Base-by-base conservation (phyloP, 371 early-diverging fungal species). In the Mucor indicus region DNA sequence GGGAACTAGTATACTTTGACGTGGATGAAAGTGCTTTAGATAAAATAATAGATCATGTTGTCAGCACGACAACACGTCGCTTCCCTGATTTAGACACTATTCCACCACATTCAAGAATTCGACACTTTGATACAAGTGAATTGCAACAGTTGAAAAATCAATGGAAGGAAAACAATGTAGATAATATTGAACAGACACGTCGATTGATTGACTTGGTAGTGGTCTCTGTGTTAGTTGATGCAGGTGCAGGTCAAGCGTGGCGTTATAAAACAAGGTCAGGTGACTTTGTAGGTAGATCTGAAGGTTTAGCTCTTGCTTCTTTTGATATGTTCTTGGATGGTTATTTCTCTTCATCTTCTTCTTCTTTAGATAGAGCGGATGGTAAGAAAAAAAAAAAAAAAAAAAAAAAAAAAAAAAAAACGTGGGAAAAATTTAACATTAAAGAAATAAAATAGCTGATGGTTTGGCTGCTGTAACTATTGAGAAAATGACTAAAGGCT, bases 241-340 rank as follows among this genome's bases (percentile, higher is more conserved):
- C 96, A 8, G 96, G 96, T 0, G 96, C 96, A 1, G 96, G 96
- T 4, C 78, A 77, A 53, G 44, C 55, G 7, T 96, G 95, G 95
- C 69, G 58, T 17, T 94, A 84, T 67, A 60, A 60, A 33, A 83
- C 81, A 24, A 39, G 36, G 22, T 17, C 30, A 1, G 67, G 65
- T 4, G 43, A 53, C 17, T 54, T 52, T 21, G 53, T 78, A 8
- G 81, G 89, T 4, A 74, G 96, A 19, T 89, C 92, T 0, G 96
- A 96, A 60, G 96, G 95, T 0, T 64, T 96, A 24, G 96, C 89
- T 0, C 59, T 96, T 29, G 96, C 95, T 0, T 85, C 91, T 0
- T 72, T 89, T 46, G 83, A 89, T 54, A 92, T 93, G 94, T 96
- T 95, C 62, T 58, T 80, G 39, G 53, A 61, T 5, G 96, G 95